A percentile compares a stretch with the other conserved stretches of the same genome.
phyloP scores from a whole-genome alignment of 2,329 filamentous ascomycete species.

The Pezizomycotina sp. region DNA sequence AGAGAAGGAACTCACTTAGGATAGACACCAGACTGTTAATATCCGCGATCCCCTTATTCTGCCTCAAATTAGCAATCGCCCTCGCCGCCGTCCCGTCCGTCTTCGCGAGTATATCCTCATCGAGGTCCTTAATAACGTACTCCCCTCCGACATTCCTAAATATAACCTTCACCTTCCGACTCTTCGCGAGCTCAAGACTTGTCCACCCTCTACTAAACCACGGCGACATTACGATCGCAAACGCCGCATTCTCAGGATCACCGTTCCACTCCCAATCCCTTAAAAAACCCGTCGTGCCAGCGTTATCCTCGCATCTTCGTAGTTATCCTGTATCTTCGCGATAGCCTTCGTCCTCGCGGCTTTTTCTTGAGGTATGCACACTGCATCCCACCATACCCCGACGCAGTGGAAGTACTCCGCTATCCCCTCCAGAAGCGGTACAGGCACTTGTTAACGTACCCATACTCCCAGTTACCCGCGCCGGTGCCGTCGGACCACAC shows the following conservation, averaged over 20 bases:
- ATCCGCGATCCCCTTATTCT: too few species aligned
- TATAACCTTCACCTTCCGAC: conserved; percentile 13
- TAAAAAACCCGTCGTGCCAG: conserved; percentile 21
- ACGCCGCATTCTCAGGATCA: conserved; percentile 14
- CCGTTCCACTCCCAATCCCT: too few species aligned
- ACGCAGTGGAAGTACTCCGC: conserved; percentile 13
- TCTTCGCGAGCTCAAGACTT: conserved; percentile 19
- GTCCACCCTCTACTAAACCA: conserved; percentile 25
- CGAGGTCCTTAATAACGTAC: conserved; percentile 2
- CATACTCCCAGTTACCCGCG: conserved; percentile 15
- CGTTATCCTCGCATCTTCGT: conserved; percentile 20
- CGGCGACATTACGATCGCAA: conserved; percentile 21
- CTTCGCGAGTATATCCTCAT: conserved; percentile 1
- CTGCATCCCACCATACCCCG: conserved; percentile 26
- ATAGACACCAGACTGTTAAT: too few species aligned
- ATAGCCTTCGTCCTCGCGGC: conserved; percentile 14
- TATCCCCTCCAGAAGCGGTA: conserved; percentile 20
- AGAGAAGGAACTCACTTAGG: too few species aligned
- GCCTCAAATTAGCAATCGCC: too few species aligned
- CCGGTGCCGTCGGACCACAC: conserved; percentile 26
- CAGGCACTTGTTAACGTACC: conserved; percentile 24
- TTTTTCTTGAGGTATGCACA: conserved; percentile 21
- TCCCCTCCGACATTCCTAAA: too few species aligned
- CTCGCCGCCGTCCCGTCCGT: too few species aligned
- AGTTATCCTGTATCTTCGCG: conserved; percentile 24